Percentiles rank a stretch among this genome's conserved stretches.
These are phyloP conservation scores for Schwanniomyces sp. DNA, from an alignment of 805 yeast species.

Conservation along the genomic window DNA sequence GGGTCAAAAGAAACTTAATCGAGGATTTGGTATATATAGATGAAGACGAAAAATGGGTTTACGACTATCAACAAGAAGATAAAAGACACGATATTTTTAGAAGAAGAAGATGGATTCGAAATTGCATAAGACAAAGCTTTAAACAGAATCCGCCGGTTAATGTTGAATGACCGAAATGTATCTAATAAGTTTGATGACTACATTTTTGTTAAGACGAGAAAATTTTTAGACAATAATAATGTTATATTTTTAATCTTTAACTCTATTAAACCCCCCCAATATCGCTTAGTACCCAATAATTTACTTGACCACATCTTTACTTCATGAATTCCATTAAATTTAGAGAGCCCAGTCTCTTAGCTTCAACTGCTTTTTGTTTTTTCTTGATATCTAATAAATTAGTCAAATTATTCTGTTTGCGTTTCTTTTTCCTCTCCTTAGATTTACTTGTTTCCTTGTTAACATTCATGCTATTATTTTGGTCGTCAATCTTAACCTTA, in stretches of 20 bases:
- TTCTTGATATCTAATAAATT: constrained; percentile 44
- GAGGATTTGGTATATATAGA: constrained; percentile 59
- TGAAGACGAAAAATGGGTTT: constrained; percentile 82
- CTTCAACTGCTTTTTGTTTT: constrained; percentile 24
- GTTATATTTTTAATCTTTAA: background rate
- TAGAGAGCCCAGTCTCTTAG: constrained; percentile 31
- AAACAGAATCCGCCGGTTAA: background rate
- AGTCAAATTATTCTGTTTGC: constrained; percentile 44
- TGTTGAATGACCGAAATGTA: background rate
- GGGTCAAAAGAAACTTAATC: constrained; percentile 59
- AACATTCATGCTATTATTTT: background rate
- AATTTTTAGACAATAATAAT: background rate
- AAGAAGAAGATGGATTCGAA: constrained; percentile 68
- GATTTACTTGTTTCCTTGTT: constrained; percentile 12
- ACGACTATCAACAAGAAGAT: constrained; percentile 48
- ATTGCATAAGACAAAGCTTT: constrained; percentile 20
- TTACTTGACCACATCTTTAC: background rate
- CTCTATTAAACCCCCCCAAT: background rate
- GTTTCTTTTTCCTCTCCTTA: constrained; percentile 45
- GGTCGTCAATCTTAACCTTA: constrained; percentile 1
- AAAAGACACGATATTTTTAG: constrained; percentile 44
- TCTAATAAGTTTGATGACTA: background rate
- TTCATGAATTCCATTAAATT: constrained; percentile 53
- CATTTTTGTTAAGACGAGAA: background rate
- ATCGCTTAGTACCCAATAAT: no score